A percentile compares a stretch with the other conserved stretches of the same genome.
Conservation (phyloP, 73 alveolate genomes). For the Breviolum minutum region DNA sequence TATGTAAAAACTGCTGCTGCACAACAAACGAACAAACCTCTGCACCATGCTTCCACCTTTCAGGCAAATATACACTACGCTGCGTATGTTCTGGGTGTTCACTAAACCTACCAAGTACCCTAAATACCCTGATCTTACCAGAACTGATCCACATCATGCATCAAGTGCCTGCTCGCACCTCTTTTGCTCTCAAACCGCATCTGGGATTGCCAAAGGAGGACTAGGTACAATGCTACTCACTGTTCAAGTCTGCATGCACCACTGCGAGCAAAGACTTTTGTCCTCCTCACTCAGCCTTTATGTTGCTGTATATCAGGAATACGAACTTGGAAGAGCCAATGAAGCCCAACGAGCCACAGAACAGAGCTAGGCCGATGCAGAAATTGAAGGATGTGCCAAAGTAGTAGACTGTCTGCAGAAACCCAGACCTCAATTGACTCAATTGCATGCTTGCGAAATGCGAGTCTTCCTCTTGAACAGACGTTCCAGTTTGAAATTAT, state of each 20-base stretch:
- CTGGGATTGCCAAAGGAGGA: not conserved
- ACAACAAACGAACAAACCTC: too few relatives aligned
- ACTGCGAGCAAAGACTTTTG: not conserved
- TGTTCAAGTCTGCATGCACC: conserved; percentile 49
- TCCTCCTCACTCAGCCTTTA: conserved; percentile 84
- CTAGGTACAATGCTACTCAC: conserved; percentile 44
- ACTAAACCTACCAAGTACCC: too few relatives aligned
- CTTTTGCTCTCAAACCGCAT: not conserved
- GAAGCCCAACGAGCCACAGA: conserved; percentile 92
- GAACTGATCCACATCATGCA: too few relatives aligned
- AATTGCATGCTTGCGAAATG: not conserved
- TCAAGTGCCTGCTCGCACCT: not conserved
- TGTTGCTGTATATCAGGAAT: conserved; percentile 85
- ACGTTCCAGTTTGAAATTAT: not conserved
- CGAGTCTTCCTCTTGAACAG: not conserved
- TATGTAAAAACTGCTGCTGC: too few relatives aligned
- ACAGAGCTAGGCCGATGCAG: conserved; percentile 79
- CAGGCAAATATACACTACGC: too few relatives aligned
- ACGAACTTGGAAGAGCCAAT: conserved; percentile 85
- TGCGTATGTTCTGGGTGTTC: too few relatives aligned
- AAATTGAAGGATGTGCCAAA: conserved; percentile 81
- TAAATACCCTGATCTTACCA: too few relatives aligned
- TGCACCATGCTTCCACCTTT: too few relatives aligned
- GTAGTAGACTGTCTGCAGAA: conserved; percentile 82
- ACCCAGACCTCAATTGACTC: conserved; percentile 41